Evolutionary conservation across 352 stramenopile genomes (phyloP).

Genomic region (Blastocystis sp.): DNA sequence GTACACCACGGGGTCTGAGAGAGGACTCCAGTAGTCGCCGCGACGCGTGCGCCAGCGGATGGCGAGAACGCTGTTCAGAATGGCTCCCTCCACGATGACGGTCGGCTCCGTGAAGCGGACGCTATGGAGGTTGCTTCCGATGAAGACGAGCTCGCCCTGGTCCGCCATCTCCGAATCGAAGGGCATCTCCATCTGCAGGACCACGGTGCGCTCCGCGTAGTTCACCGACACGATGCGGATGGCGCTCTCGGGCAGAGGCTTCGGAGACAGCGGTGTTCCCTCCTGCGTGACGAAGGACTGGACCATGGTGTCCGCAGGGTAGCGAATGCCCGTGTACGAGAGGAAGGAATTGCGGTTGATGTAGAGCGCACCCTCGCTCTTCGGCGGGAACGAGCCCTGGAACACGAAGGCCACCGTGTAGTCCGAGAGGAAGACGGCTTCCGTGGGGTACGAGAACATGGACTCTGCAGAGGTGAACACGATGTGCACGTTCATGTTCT

Average conservation of each 20-base stretch:
- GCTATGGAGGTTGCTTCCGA: not conserved
- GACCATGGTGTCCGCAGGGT: not conserved
- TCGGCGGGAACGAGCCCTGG: not conserved
- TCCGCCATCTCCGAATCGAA: not conserved
- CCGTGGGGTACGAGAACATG: not conserved
- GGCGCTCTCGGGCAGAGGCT: not conserved
- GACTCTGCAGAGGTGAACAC: not conserved
- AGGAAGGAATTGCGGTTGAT: not conserved
- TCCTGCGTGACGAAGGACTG: not conserved
- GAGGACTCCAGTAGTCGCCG: not conserved
- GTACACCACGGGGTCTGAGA: not conserved
- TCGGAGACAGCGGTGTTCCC: not conserved
- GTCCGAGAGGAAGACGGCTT: not conserved
- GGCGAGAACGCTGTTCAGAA: constrained; percentile 5
- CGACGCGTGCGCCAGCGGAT: not conserved
- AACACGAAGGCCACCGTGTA: not conserved
- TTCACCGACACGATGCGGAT: not conserved
- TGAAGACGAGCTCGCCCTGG: not conserved
- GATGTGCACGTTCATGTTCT: not conserved
- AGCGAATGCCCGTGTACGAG: not conserved
- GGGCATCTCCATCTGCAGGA: not conserved
- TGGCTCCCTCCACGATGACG: not conserved
- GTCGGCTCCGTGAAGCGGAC: not conserved
- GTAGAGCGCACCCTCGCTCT: not conserved
- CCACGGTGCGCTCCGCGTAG: not conserved